These are phyloP conservation scores for Exophiala phaeomuriformis DNA, from an alignment of 2,329 filamentous ascomycete genomes.

Conservation along the genomic window DNA sequence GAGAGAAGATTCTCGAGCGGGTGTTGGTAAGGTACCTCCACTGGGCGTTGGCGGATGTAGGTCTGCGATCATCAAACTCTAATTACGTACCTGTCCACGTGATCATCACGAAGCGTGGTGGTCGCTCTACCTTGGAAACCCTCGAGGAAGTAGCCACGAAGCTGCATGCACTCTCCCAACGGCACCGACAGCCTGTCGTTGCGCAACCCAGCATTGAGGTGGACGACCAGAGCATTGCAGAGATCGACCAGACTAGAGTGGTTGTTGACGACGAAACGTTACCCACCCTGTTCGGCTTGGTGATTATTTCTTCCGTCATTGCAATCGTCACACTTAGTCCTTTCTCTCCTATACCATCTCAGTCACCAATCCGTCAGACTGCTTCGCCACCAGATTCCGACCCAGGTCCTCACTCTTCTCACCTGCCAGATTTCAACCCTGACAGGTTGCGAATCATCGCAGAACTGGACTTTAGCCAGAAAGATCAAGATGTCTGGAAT, in stretches of 20 bases:
- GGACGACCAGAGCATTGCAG: neutral
- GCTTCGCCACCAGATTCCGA: slow-evolving; percentile 1
- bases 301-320: slow-evolving; percentile 48
- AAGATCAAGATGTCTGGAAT: slow-evolving; percentile 55
- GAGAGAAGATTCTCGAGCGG: slow-evolving; percentile 18
- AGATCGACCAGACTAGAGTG: slow-evolving; percentile 11
- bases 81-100: slow-evolving; percentile 41
- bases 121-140: slow-evolving; percentile 36
- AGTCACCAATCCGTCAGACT: slow-evolving; percentile 15
- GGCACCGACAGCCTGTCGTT: slow-evolving; percentile 35
- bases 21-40: slow-evolving; percentile 44
- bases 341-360: neutral
- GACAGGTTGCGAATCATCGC: slow-evolving; percentile 38
- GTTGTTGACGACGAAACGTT: slow-evolving; percentile 26
- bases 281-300: slow-evolving; percentile 49
- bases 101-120: slow-evolving; percentile 37
- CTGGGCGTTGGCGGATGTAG: slow-evolving; percentile 48
- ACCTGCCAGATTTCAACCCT: neutral
- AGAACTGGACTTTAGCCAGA: slow-evolving; percentile 48
- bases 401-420: neutral
- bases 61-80: slow-evolving; percentile 31
- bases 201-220: slow-evolving; percentile 20
- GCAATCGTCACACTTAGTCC: slow-evolving; percentile 44
- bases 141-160: slow-evolving; percentile 40
- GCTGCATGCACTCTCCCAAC: slow-evolving; percentile 38